Conservation (phyloP, 257 asterid species). For the Thymus quinquecostatus region DNA sequence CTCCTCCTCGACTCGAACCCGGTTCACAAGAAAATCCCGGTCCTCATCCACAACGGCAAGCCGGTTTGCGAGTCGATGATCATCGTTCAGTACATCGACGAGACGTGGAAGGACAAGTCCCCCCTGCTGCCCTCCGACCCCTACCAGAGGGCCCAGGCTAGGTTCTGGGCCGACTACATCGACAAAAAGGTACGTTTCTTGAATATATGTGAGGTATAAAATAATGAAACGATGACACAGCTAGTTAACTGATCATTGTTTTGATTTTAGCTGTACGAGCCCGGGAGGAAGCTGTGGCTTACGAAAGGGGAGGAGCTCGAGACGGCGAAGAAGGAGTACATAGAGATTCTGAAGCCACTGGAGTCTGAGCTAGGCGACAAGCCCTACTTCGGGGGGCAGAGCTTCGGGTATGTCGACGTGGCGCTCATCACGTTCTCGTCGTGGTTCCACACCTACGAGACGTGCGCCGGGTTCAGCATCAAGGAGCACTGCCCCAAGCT, state of each 20-base stretch:
- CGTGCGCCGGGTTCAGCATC: background rate
- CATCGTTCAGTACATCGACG: conserved; percentile 60
- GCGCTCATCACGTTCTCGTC: background rate
- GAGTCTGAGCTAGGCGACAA: background rate
- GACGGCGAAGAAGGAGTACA: background rate
- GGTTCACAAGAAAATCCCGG: conserved; percentile 44
- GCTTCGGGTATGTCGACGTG: background rate
- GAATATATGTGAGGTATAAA: too few relatives aligned
- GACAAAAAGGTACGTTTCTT: background rate
- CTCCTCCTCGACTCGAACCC: conserved; percentile 50
- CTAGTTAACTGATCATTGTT: too few relatives aligned
- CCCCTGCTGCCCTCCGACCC: conserved; percentile 51
- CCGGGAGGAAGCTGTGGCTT: background rate
- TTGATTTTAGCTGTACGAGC: conserved; percentile 28
- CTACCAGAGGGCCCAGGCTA: conserved; percentile 35
- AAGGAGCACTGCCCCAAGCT: background rate
- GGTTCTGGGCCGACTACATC: conserved; percentile 19
- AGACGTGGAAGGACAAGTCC: conserved; percentile 44
- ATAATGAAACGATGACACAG: too few relatives aligned
- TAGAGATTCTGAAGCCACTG: background rate
- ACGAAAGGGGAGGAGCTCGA: background rate
- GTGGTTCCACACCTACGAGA: conserved; percentile 13
- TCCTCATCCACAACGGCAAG: background rate
- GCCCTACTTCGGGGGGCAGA: conserved; percentile 3
- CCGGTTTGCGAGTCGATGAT: conserved; percentile 50